Percentiles rank a stretch among this genome's conserved stretches.
phyloP scores from a whole-genome alignment of 768 basidiomycete genomes.

The Plicaturopsis crispa region DNA sequence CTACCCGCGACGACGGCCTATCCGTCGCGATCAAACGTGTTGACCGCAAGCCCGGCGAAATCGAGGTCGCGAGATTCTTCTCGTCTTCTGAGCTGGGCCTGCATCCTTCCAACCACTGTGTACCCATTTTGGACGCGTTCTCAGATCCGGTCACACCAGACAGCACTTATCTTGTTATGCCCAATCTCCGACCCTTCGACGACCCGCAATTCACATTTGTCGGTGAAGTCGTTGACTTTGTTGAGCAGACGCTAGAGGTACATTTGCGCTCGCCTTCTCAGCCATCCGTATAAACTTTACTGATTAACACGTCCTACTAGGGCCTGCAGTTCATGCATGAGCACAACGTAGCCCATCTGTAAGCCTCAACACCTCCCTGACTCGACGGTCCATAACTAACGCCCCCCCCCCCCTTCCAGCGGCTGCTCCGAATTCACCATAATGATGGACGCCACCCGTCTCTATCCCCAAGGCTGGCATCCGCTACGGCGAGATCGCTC shows the following conservation, averaged over 20 bases:
- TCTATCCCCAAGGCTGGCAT: constrained; percentile 27
- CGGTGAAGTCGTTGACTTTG: constrained; percentile 9
- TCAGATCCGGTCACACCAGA: constrained; percentile 3
- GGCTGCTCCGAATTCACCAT: constrained; percentile 25
- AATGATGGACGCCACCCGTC: constrained; percentile 28
- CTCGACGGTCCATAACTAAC: too few relatives aligned
- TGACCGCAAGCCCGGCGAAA: background rate
- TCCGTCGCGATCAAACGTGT: constrained; percentile 8
- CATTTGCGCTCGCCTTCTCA: background rate
- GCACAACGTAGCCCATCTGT: constrained; percentile 6
- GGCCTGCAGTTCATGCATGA: constrained; percentile 10
- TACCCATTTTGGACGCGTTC: constrained; percentile 9
- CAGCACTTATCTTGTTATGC: constrained; percentile 9
- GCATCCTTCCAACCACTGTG: constrained; percentile 10
- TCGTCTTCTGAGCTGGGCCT: background rate
- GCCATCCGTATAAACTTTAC: background rate
- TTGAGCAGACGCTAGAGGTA: constrained; percentile 11
- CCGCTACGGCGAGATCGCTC: constrained; percentile 22
- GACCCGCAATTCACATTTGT: constrained; percentile 7
- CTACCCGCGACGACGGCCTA: constrained; percentile 4
- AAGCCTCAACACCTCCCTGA: too few relatives aligned
- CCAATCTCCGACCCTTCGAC: constrained; percentile 6
- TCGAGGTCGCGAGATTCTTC: constrained; percentile 4
- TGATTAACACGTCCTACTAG: too few relatives aligned
- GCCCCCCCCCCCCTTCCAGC: too few relatives aligned